phyloP scores from a whole-genome alignment of 768 basidiomycete species.

The Suillus weaverae region DNA sequence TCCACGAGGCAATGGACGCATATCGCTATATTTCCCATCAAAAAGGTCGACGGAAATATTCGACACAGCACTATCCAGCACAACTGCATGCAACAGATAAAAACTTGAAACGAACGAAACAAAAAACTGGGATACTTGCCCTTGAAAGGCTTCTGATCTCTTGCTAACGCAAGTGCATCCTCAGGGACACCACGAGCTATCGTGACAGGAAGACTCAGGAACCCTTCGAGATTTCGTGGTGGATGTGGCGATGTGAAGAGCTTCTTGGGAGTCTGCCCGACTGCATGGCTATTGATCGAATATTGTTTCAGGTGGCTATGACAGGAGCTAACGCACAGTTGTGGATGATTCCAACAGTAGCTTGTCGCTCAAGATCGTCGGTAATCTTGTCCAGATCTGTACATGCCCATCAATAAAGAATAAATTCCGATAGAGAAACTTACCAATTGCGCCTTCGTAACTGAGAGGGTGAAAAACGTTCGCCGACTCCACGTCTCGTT shows the following conservation, averaged over 20 bases:
- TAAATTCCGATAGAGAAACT: neutral
- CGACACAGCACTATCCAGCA: conserved; percentile 39
- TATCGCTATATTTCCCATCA: conserved; percentile 45
- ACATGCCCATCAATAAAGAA: neutral
- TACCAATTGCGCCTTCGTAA: conserved; percentile 88
- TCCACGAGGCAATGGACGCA: conserved; percentile 63
- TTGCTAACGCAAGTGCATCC: conserved; percentile 68
- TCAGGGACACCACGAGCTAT: conserved; percentile 79
- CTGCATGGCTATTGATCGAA: conserved; percentile 36
- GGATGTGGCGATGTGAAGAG: conserved; percentile 81
- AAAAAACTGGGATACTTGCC: conserved; percentile 37
- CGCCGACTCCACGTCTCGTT: conserved; percentile 70
- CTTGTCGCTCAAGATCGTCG: conserved; percentile 85
- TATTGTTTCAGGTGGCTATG: conserved; percentile 2
- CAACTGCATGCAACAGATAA: conserved; percentile 31
- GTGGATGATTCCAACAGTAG: conserved; percentile 93
- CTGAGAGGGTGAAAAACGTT: conserved; percentile 94
- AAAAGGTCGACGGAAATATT: conserved; percentile 50
- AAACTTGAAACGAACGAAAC: too few species aligned
- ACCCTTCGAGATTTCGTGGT: conserved; percentile 65
- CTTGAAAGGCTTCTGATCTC: conserved; percentile 55
- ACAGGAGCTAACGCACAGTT: conserved; percentile 60
- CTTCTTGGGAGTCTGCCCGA: conserved; percentile 90
- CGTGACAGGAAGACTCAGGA: conserved; percentile 71
- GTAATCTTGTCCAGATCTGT: conserved; percentile 83